Conservation (phyloP, 2,329 filamentous ascomycete genomes). For the Cryphonectria japonica region DNA sequence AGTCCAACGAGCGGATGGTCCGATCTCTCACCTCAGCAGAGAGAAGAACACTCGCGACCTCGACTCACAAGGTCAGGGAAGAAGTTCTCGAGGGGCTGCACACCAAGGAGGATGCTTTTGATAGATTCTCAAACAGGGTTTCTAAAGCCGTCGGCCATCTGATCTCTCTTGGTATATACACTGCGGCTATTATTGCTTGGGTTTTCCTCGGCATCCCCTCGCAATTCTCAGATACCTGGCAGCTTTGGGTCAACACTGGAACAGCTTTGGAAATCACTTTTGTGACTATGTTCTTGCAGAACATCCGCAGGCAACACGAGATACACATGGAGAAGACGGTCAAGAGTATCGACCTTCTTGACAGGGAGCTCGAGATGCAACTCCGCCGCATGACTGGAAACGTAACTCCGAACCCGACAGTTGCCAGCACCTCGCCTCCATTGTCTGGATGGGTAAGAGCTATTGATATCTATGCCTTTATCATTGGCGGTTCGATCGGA, state of each 20-base stretch:
- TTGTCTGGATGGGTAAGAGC: constrained; percentile 40
- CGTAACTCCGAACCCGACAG: constrained; percentile 38
- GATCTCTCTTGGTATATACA: constrained; percentile 39
- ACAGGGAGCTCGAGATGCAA: constrained; percentile 40
- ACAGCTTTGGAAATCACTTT: constrained; percentile 48
- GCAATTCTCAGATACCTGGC: constrained; percentile 42
- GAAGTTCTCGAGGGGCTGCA: constrained; percentile 34
- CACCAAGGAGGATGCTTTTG: constrained; percentile 38
- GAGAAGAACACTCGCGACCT: constrained; percentile 28
- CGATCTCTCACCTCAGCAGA: constrained; percentile 31
- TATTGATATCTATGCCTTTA: constrained; percentile 48
- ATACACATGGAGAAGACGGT: constrained; percentile 39
- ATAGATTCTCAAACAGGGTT: constrained; percentile 35
- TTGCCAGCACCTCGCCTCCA: constrained; percentile 39
- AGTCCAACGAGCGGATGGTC: constrained; percentile 39
- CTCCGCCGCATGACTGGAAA: constrained; percentile 42
- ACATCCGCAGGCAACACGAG: constrained; percentile 43
- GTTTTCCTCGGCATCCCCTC: constrained; percentile 37
- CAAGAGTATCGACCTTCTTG: constrained; percentile 40
- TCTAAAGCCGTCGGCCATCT: constrained; percentile 38
- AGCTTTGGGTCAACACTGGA: constrained; percentile 49
- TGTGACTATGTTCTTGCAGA: constrained; percentile 44
- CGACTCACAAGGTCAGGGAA: constrained; percentile 32
- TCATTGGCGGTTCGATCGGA: constrained; percentile 47
- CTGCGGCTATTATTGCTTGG: constrained; percentile 42